Percentiles rank a stretch among this genome's conserved stretches.
Conservation (phyloP, 176 grass and related monocot genomes). For the Dactylis glomerata region DNA sequence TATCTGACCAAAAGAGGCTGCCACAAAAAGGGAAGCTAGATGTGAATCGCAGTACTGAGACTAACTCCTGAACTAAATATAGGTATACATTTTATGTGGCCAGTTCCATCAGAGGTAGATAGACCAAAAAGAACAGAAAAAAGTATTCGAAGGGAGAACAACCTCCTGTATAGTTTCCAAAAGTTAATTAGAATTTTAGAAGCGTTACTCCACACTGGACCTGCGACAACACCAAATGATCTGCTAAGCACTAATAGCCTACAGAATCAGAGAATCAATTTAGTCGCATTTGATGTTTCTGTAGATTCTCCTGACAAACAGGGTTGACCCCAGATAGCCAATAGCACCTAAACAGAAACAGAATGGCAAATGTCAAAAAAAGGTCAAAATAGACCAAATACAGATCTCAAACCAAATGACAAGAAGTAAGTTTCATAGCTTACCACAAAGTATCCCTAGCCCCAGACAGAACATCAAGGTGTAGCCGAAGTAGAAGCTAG, state of each 20-base stretch:
- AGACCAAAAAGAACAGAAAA: constrained; percentile 29
- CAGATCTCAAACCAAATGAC: constrained; percentile 8
- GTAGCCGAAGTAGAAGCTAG: constrained; percentile 98
- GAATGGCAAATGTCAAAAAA: neutral
- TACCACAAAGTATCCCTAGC: constrained; percentile 91
- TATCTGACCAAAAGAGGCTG: constrained; percentile 27
- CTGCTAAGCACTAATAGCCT: constrained; percentile 29
- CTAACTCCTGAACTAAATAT: constrained; percentile 57
- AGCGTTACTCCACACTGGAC: constrained; percentile 26
- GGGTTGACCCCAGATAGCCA: constrained; percentile 82
- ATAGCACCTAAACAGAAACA: constrained; percentile 70
- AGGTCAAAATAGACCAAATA: neutral
- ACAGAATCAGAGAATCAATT: constrained; percentile 29
- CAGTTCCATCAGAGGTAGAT: constrained; percentile 36
- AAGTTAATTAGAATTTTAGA: constrained; percentile 52
- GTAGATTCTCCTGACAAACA: constrained; percentile 99
- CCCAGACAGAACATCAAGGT: constrained; percentile 98
- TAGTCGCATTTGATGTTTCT: constrained; percentile 99
- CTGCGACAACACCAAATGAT: constrained; percentile 19
- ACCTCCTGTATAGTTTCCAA: constrained; percentile 47
- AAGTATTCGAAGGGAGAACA: constrained; percentile 37
- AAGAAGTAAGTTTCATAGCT: constrained; percentile 32
- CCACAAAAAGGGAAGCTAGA: constrained; percentile 34
- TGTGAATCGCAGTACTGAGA: constrained; percentile 36
- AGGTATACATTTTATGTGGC: constrained; percentile 56